Conservation (phyloP, 371 early-diverging fungal species). For the Choanephora cucurbitarum region DNA sequence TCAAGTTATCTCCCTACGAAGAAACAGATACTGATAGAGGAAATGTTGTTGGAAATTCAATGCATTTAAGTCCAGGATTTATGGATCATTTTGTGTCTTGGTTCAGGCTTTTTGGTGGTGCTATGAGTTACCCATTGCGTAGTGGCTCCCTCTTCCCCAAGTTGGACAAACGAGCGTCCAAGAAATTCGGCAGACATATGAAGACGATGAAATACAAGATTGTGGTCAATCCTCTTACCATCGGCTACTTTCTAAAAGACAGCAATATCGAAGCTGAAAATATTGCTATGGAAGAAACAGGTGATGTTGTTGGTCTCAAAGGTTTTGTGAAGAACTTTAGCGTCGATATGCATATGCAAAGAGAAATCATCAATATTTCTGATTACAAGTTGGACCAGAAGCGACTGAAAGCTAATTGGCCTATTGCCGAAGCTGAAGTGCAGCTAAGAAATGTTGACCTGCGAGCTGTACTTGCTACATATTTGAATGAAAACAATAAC, state of each 20-base stretch:
- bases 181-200: constrained; percentile 42
- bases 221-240: constrained; percentile 28
- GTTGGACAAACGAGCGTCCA: constrained; percentile 22
- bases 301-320: constrained; percentile 49
- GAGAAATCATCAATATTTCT: constrained; percentile 36
- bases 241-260: constrained; percentile 37
- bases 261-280: constrained; percentile 23
- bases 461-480: constrained; percentile 37
- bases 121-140: constrained; percentile 36
- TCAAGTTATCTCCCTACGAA: constrained; percentile 13
- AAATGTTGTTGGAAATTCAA: constrained; percentile 32
- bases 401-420: constrained; percentile 50
- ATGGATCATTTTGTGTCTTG: constrained; percentile 37
- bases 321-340: constrained; percentile 44
- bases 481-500: constrained; percentile 1
- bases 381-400: constrained; percentile 36
- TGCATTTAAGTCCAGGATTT: constrained; percentile 39
- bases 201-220: constrained; percentile 51
- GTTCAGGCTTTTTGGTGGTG: constrained; percentile 44
- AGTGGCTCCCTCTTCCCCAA: constrained; percentile 35
- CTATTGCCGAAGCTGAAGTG: constrained; percentile 50
- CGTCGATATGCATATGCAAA: constrained; percentile 52
- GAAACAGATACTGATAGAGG: constrained; percentile 10
- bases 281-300: constrained; percentile 25
- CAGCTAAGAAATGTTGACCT: constrained; percentile 50